phyloP scores from a whole-genome alignment of 2,329 filamentous ascomycete genomes.

The Exophiala calicioides region DNA sequence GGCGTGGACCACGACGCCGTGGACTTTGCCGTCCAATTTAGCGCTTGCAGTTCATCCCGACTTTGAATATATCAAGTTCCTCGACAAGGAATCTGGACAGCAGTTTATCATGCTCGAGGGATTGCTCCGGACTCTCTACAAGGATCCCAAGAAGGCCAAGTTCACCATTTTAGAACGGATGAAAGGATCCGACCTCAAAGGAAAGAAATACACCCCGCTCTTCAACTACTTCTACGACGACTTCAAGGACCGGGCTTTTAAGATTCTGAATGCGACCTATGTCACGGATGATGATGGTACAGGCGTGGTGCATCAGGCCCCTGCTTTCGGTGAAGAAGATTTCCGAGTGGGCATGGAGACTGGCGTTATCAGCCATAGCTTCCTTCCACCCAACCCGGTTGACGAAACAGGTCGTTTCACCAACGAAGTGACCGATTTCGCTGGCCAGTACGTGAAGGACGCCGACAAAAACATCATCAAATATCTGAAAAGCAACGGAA shows the following conservation, averaged over 20 bases:
- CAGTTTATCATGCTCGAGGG: constrained; percentile 79
- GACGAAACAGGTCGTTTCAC: constrained; percentile 79
- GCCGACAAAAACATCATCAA: constrained; percentile 89
- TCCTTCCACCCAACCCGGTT: constrained; percentile 77
- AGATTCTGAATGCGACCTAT: constrained; percentile 74
- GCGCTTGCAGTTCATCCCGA: constrained; percentile 72
- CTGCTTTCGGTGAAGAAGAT: constrained; percentile 88
- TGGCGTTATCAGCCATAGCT: constrained; percentile 71
- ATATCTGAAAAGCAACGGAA: constrained; percentile 71
- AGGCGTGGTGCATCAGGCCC: constrained; percentile 84
- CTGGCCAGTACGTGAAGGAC: constrained; percentile 79
- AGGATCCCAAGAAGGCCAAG: constrained; percentile 90
- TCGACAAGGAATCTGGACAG: constrained; percentile 73
- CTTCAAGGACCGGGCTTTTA: constrained; percentile 77
- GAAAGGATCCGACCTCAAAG: constrained; percentile 75
- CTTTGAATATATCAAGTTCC: constrained; percentile 78
- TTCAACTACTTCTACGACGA: constrained; percentile 83
- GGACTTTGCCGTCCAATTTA: constrained; percentile 77
- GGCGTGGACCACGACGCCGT: constrained; percentile 81
- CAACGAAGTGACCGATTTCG: constrained; percentile 70
- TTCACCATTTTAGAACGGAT: constrained; percentile 74
- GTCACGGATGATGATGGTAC: constrained; percentile 83
- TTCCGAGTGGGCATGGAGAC: constrained; percentile 73
- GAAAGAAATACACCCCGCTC: constrained; percentile 78
- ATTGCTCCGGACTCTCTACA: constrained; percentile 75